phyloP scores from a whole-genome alignment of 495 filamentous ascomycete species.

The Gamarada debralockiae region DNA sequence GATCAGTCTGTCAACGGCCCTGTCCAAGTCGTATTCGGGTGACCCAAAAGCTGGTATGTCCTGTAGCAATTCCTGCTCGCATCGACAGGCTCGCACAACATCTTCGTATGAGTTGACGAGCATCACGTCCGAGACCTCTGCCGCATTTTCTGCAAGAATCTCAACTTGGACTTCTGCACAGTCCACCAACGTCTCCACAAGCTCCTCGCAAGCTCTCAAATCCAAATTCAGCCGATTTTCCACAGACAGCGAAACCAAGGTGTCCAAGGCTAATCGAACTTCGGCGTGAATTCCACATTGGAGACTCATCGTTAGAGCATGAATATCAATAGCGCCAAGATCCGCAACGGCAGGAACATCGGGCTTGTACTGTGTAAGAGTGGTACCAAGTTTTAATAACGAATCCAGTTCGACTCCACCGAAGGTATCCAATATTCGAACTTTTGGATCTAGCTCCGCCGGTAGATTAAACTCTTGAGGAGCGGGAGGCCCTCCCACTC shows the following conservation, averaged over 20 bases:
- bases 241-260: conserved; percentile 67
- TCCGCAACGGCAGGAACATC: conserved; percentile 72
- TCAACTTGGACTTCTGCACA: conserved; percentile 87
- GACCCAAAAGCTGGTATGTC: conserved; percentile 71
- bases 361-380: conserved; percentile 61
- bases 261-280: conserved; percentile 82
- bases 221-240: conserved; percentile 57
- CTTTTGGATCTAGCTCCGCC: conserved; percentile 56
- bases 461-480: conserved; percentile 25
- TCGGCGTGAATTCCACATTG: conserved; percentile 88
- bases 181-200: conserved; percentile 84
- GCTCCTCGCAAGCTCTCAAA: conserved; percentile 76
- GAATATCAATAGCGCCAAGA: conserved; percentile 82
- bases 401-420: conserved; percentile 63
- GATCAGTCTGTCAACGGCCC: conserved; percentile 79
- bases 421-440: conserved; percentile 53
- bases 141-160: conserved; percentile 69
- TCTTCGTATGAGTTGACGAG: conserved; percentile 83
- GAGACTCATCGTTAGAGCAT: conserved; percentile 87
- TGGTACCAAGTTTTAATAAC: conserved; percentile 55
- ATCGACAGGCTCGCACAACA: conserved; percentile 67
- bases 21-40: conserved; percentile 77
- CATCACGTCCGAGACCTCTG: conserved; percentile 81
- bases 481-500: background rate
- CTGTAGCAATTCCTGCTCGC: conserved; percentile 65